Conservation (phyloP, 257 asterid genomes). For the Primulina huaijiensis region DNA sequence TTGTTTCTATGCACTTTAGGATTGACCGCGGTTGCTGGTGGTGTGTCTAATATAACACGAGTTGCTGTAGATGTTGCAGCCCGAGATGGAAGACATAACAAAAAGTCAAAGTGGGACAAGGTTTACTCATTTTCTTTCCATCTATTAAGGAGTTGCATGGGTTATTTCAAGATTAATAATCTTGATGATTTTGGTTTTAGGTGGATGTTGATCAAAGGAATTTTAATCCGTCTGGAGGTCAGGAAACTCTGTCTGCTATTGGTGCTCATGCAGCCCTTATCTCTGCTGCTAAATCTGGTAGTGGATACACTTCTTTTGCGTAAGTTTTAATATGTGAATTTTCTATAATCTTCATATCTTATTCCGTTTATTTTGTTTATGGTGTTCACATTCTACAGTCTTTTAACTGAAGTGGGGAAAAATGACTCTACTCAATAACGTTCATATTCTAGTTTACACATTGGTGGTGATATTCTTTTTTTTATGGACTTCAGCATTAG, state of each 20-base stretch:
- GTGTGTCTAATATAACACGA: constrained; percentile 33
- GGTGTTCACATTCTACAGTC: not conserved
- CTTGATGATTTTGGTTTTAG: constrained; percentile 38
- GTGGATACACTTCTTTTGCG: constrained; percentile 97
- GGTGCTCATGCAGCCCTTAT: constrained; percentile 70
- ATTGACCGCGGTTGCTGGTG: constrained; percentile 31
- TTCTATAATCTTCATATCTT: not conserved
- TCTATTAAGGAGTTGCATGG: not conserved
- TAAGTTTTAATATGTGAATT: constrained; percentile 41
- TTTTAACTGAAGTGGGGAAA: constrained; percentile 10
- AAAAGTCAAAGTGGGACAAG: constrained; percentile 99
- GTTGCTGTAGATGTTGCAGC: constrained; percentile 41
- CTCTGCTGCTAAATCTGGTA: constrained; percentile 82
- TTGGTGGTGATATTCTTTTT: too few species aligned
- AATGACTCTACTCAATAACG: not conserved
- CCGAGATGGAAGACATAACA: constrained; percentile 84
- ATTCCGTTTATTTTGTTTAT: not conserved
- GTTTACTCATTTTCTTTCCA: constrained; percentile 37
- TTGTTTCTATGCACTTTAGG: constrained; percentile 27
- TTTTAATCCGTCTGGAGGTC: constrained; percentile 41
- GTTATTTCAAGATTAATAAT: constrained; percentile 19
- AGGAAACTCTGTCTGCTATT: constrained; percentile 55
- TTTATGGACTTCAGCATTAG: not conserved
- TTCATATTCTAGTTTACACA: too few species aligned
- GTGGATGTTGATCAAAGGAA: constrained; percentile 69